Evolutionary conservation across 1,139 yeast genomes (phyloP).

Genomic region (Neolecta irregularis): DNA sequence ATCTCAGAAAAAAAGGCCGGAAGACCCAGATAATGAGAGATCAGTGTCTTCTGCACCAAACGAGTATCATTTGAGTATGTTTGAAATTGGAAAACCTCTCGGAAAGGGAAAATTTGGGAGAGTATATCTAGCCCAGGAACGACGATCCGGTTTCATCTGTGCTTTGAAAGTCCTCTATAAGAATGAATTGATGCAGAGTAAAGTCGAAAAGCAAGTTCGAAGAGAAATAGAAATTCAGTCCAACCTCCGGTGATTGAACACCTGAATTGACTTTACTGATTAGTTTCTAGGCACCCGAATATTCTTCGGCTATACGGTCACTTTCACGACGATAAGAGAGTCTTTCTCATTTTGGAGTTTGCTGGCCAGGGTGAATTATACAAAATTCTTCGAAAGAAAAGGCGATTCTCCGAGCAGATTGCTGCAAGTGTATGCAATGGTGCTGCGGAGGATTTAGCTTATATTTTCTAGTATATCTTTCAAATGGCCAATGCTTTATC

Average conservation of each 20-base stretch:
- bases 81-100: slow-evolving; percentile 72
- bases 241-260: slow-evolving; percentile 27
- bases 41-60: slow-evolving; percentile 3
- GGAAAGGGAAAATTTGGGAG: slow-evolving; percentile 92
- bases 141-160: slow-evolving; percentile 57
- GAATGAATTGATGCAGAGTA: slow-evolving; percentile 53
- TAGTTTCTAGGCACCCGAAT: slow-evolving; percentile 42
- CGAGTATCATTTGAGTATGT: slow-evolving; percentile 37
- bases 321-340: slow-evolving; percentile 65
- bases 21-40: not conserved
- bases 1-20: not conserved
- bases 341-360: slow-evolving; percentile 71
- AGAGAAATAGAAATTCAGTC: slow-evolving; percentile 88
- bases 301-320: slow-evolving; percentile 71
- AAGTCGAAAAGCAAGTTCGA: slow-evolving; percentile 74
- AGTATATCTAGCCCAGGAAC: slow-evolving; percentile 79
- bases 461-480: slow-evolving; percentile 36
- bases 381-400: slow-evolving; percentile 46
- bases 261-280: slow-evolving; percentile 2
- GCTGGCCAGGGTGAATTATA: slow-evolving; percentile 80
- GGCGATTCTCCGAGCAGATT: slow-evolving; percentile 51
- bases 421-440: slow-evolving; percentile 39
- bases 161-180: slow-evolving; percentile 88
- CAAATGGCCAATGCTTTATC: slow-evolving; percentile 70
- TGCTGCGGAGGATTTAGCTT: not conserved